phyloP scores from a whole-genome alignment of 441 rosid species.

The Isatis lusitanica region DNA sequence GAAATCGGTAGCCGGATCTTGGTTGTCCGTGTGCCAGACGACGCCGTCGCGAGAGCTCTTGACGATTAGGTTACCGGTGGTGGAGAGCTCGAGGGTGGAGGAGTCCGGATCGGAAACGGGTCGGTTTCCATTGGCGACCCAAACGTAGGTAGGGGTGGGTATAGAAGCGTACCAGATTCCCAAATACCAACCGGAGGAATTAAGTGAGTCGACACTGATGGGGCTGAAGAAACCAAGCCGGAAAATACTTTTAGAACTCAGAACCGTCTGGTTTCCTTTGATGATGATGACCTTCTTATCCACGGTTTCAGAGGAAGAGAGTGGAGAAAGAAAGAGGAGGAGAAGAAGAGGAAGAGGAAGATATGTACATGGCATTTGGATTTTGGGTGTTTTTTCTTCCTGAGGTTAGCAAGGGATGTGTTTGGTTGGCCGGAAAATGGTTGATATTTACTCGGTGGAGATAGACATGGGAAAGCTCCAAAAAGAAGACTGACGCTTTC shows the following conservation, averaged over 20 bases:
- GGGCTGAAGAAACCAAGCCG: constrained; percentile 62
- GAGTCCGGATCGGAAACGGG: constrained; percentile 43
- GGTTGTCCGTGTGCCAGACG: constrained; percentile 59
- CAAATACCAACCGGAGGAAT: constrained; percentile 51
- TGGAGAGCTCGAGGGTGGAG: constrained; percentile 43
- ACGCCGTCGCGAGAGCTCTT: constrained; percentile 33
- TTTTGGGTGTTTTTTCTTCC: background rate
- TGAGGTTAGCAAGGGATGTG: background rate
- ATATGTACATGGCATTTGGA: constrained; percentile 35
- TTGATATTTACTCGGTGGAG: background rate
- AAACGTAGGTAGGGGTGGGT: constrained; percentile 56
- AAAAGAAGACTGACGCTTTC: background rate
- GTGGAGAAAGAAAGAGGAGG: constrained; percentile 21
- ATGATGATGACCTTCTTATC: constrained; percentile 36
- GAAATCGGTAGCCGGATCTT: constrained; percentile 30
- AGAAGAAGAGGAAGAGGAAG: background rate
- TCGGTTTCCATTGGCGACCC: constrained; percentile 79
- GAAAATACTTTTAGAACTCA: constrained; percentile 49
- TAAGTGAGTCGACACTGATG: constrained; percentile 32
- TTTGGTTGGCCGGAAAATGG: constrained; percentile 1
- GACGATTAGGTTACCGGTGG: constrained; percentile 46
- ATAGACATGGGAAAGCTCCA: constrained; percentile 32
- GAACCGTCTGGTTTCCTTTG: constrained; percentile 51
- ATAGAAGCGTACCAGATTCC: constrained; percentile 73
- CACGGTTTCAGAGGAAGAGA: constrained; percentile 18